Evolutionary conservation across 768 basidiomycete genomes (phyloP).

Genomic region (Trametes sanguinea): DNA sequence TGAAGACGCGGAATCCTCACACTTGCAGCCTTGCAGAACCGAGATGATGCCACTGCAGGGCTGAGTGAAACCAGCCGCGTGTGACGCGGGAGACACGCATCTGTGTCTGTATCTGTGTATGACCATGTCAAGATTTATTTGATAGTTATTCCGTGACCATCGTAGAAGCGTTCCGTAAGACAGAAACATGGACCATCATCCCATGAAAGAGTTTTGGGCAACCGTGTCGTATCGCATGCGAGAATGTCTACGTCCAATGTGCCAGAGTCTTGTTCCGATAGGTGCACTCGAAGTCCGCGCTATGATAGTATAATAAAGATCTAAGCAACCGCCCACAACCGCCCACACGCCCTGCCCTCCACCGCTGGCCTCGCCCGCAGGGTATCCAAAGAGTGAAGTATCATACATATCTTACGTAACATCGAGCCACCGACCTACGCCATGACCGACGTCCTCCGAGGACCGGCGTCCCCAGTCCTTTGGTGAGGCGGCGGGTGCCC

Average conservation of each 20-base stretch:
- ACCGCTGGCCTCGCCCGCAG: not conserved
- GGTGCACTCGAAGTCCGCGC: not conserved
- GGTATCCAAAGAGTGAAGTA: not conserved
- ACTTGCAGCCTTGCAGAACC: too few species aligned
- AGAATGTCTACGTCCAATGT: not conserved
- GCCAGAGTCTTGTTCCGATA: not conserved
- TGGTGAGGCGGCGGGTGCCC: constrained; percentile 23
- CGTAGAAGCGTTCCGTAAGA: too few species aligned
- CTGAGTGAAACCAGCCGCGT: too few species aligned
- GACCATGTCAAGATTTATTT: too few species aligned
- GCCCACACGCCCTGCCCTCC: not conserved
- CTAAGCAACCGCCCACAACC: constrained; percentile 1
- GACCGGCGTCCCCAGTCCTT: constrained; percentile 1
- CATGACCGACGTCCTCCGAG: constrained; percentile 16
- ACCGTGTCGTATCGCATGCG: not conserved
- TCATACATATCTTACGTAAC: not conserved
- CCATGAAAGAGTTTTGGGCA: too few species aligned
- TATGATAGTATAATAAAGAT: constrained; percentile 1
- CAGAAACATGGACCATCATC: too few species aligned
- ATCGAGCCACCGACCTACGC: constrained; percentile 1
- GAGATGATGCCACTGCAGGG: too few species aligned
- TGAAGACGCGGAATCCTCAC: too few species aligned
- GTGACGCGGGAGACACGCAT: too few species aligned
- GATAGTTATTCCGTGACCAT: too few species aligned
- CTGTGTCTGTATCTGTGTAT: too few species aligned